Evolutionary conservation across 352 stramenopile species (phyloP).

Genomic region (Globisporangium irregulare): DNA sequence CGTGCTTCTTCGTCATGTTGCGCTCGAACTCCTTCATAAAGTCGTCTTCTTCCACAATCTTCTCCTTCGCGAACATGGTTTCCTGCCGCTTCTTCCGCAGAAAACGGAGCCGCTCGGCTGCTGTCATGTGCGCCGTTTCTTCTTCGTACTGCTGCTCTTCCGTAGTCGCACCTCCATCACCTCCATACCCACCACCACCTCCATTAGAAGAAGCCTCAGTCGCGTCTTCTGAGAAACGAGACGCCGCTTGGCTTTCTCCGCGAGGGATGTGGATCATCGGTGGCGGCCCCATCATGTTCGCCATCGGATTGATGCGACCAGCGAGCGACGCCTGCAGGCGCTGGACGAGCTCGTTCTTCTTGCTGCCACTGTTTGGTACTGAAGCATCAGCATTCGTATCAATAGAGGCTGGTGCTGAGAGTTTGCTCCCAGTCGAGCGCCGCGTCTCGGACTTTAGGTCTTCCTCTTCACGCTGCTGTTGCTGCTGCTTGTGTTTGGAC

Average conservation of each 20-base stretch:
- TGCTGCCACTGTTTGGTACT: neutral
- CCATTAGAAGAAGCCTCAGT: neutral
- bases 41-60: conserved; percentile 46
- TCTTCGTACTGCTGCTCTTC: conserved; percentile 47
- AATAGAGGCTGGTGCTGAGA: neutral
- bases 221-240: neutral
- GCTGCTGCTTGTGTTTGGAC: neutral
- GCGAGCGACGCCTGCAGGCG: conserved; percentile 59
- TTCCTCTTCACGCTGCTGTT: neutral
- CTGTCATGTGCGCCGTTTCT: conserved; percentile 58
- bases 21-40: conserved; percentile 65
- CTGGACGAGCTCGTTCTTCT: conserved; percentile 40
- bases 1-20: conserved; percentile 74
- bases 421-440: neutral
- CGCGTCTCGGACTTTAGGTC: neutral
- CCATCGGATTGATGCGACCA: conserved; percentile 25
- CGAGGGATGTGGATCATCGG: conserved; percentile 31
- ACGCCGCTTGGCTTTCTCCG: neutral
- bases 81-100: conserved; percentile 61
- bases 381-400: neutral
- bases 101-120: conserved; percentile 58
- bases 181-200: neutral
- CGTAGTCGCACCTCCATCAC: neutral
- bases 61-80: conserved; percentile 45
- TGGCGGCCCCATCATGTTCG: conserved; percentile 23